Evolutionary conservation across 1,284 basidiomycete genomes (phyloP).

Genomic region (Cutaneotrichosporon daszewskae): DNA sequence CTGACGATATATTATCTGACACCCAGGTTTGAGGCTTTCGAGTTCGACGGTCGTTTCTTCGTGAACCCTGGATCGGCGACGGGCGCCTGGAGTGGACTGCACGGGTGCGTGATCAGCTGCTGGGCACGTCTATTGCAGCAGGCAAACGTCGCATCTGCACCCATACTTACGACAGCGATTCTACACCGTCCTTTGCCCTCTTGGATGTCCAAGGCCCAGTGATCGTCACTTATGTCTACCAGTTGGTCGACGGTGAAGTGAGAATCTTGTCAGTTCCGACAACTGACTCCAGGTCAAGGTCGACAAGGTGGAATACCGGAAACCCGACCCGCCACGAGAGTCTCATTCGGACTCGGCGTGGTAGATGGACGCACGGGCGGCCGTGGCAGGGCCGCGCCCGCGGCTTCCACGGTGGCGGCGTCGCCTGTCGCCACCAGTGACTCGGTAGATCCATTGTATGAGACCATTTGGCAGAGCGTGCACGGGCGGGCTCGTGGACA

Average conservation of each 20-base stretch:
- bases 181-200: constrained; percentile 77
- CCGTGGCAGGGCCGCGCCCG: too few relatives aligned
- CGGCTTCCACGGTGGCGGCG: too few relatives aligned
- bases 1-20: too few relatives aligned
- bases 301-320: constrained; percentile 51
- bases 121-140: not conserved
- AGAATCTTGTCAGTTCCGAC: constrained; percentile 15
- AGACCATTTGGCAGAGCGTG: too few relatives aligned
- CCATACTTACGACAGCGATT: constrained; percentile 50
- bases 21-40: constrained; percentile 82
- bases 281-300: constrained; percentile 48
- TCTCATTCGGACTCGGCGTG: constrained; percentile 4
- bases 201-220: constrained; percentile 94
- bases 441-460: too few relatives aligned
- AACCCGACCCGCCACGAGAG: constrained; percentile 39
- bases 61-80: constrained; percentile 94
- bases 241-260: constrained; percentile 86
- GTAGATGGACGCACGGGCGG: not conserved
- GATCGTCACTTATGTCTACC: constrained; percentile 92
- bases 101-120: constrained; percentile 53
- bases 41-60: constrained; percentile 86
- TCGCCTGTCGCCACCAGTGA: too few relatives aligned
- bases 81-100: constrained; percentile 81
- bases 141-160: not conserved
- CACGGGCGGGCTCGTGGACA: too few relatives aligned